A percentile compares a stretch with the other conserved stretches of the same genome.
Evolutionary conservation across 2,329 filamentous ascomycete species (phyloP).

Genomic region (Basipetospora chlamydospora): DNA sequence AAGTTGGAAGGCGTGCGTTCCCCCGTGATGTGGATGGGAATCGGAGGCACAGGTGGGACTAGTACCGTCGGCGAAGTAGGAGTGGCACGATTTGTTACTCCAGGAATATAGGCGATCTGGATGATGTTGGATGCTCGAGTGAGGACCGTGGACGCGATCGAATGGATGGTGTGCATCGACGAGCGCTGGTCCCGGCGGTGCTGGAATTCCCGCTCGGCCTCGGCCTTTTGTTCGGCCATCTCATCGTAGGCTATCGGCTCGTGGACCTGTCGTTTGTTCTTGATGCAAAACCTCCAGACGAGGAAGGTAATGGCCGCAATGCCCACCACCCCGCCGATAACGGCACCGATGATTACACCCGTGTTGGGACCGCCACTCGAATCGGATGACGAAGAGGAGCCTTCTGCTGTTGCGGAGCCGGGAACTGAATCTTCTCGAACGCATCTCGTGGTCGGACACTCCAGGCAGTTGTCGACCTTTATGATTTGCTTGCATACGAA

Average conservation of each 20-base stretch:
- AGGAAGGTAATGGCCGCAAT: slow-evolving; percentile 64
- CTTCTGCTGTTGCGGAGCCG: not conserved
- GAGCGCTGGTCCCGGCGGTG: slow-evolving; percentile 47
- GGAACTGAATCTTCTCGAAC: slow-evolving; percentile 1
- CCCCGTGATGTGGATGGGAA: slow-evolving; percentile 52
- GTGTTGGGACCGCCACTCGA: slow-evolving; percentile 44
- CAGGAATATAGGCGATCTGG: slow-evolving; percentile 97
- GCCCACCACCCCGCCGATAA: slow-evolving; percentile 67
- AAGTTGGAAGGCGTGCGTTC: slow-evolving; percentile 35
- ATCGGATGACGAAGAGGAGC: slow-evolving; percentile 2
- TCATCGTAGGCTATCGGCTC: slow-evolving; percentile 3
- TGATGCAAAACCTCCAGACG: slow-evolving; percentile 79
- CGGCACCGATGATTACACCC: slow-evolving; percentile 82
- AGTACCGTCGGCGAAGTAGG: slow-evolving; percentile 68
- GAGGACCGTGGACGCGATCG: slow-evolving; percentile 87
- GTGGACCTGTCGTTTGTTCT: slow-evolving; percentile 48
- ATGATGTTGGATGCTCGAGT: slow-evolving; percentile 98
- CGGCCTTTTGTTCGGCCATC: slow-evolving; percentile 28
- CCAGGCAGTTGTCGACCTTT: slow-evolving; percentile 9
- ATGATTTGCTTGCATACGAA: slow-evolving; percentile 10
- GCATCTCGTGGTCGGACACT: slow-evolving; percentile 10
- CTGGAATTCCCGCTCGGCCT: slow-evolving; percentile 22
- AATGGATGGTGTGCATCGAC: slow-evolving; percentile 75
- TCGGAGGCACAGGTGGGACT: slow-evolving; percentile 85
- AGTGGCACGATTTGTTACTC: slow-evolving; percentile 82